These are phyloP conservation scores for Mortierella sp. DNA, from an alignment of 371 early-diverging fungal genomes.

Conservation along the genomic window DNA sequence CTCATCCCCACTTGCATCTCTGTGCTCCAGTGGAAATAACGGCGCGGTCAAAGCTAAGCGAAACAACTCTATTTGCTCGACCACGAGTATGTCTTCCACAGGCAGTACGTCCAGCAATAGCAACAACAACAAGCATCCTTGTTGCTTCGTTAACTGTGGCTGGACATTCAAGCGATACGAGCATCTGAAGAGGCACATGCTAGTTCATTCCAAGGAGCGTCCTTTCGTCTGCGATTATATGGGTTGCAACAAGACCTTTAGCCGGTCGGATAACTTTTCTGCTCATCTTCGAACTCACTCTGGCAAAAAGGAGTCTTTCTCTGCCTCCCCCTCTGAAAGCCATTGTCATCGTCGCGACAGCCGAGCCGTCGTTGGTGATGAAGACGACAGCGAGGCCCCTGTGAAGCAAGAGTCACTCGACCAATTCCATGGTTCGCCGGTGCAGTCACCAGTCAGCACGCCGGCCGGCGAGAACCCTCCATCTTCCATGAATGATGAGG, in stretches of 20 bases:
- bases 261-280: conserved; percentile 77
- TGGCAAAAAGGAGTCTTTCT: conserved; percentile 11
- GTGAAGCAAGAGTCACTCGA: conserved; percentile 35
- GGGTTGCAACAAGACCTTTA: conserved; percentile 74
- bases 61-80: conserved; percentile 43
- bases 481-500: conserved; percentile 12
- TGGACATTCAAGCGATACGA: conserved; percentile 82
- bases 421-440: conserved; percentile 30
- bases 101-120: conserved; percentile 27
- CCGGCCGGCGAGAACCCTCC: conserved; percentile 2
- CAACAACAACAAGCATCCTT: conserved; percentile 59
- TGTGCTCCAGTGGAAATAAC: neutral
- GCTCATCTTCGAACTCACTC: conserved; percentile 65
- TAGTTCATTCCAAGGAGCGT: conserved; percentile 69
- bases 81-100: conserved; percentile 38
- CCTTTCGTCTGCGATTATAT: conserved; percentile 72
- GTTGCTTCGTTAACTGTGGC: conserved; percentile 61
- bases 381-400: conserved; percentile 8
- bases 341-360: conserved; percentile 10
- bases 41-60: conserved; percentile 28
- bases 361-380: neutral
- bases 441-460: conserved; percentile 25
- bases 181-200: conserved; percentile 82
- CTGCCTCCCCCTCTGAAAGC: neutral
- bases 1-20: conserved; percentile 10